phyloP scores from a whole-genome alignment of 2,329 filamentous ascomycete genomes.

The Aspergillus transmontanensis region DNA sequence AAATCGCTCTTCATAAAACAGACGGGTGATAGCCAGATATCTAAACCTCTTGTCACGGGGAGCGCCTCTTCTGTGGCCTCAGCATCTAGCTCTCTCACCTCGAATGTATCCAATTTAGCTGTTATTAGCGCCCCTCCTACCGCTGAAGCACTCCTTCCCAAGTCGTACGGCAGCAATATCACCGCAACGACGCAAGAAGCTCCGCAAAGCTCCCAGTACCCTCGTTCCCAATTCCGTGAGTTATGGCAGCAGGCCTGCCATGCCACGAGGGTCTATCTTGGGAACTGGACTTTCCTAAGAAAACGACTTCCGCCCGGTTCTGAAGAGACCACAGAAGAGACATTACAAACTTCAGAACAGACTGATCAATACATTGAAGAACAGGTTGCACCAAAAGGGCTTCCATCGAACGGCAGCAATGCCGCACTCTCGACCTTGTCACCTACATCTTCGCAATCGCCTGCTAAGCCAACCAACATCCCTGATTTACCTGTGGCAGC shows the following conservation, averaged over 20 bases:
- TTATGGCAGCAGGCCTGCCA: constrained; percentile 40
- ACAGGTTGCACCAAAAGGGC: neutral
- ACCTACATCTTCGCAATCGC: neutral
- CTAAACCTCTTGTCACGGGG: constrained; percentile 25
- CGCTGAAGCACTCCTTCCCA: constrained; percentile 5
- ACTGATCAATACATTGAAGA: neutral
- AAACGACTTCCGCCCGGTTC: neutral
- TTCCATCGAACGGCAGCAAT: constrained; percentile 3
- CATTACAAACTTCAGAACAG: neutral
- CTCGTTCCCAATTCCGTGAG: constrained; percentile 17
- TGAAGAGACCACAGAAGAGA: neutral
- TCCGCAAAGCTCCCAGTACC: neutral
- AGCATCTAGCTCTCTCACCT: constrained; percentile 8
- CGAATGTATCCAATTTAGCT: constrained; percentile 17
- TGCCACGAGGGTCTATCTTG: constrained; percentile 17
- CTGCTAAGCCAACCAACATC: constrained; percentile 6
- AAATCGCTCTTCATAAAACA: constrained; percentile 34
- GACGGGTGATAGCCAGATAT: constrained; percentile 29
- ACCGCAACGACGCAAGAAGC: neutral
- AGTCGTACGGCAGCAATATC: constrained; percentile 7
- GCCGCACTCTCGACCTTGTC: neutral
- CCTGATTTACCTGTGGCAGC: constrained; percentile 14
- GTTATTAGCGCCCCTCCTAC: constrained; percentile 11
- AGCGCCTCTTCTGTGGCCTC: constrained; percentile 14
- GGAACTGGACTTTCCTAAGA: constrained; percentile 3